Percentiles rank a stretch among this genome's conserved stretches.
Evolutionary conservation across 495 filamentous ascomycete genomes (phyloP).

Genomic region (Talaromyces wortmannii): DNA sequence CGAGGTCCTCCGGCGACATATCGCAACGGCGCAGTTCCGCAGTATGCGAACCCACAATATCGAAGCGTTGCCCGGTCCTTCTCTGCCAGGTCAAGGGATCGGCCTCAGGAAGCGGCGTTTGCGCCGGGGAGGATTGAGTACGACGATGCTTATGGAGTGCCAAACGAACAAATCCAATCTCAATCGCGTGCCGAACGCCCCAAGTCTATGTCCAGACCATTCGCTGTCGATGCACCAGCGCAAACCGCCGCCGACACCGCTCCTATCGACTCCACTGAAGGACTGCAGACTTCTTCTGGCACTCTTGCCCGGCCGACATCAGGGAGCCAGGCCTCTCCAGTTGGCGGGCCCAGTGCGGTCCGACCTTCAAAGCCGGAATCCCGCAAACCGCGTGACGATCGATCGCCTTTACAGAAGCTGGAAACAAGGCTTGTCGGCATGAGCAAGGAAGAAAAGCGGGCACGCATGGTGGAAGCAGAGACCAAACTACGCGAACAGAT

Average conservation of each 20-base stretch:
- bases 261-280: not conserved
- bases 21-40: constrained; percentile 8
- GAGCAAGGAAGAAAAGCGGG: constrained; percentile 85
- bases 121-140: not conserved
- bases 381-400: constrained; percentile 59
- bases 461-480: constrained; percentile 74
- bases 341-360: constrained; percentile 28
- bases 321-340: constrained; percentile 11
- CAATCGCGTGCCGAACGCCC: not conserved
- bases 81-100: constrained; percentile 11
- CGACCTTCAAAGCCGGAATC: constrained; percentile 25
- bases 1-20: constrained; percentile 52
- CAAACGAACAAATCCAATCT: not conserved
- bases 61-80: constrained; percentile 10
- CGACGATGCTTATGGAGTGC: not conserved
- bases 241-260: not conserved
- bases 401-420: constrained; percentile 86
- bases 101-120: constrained; percentile 1
- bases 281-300: constrained; percentile 3
- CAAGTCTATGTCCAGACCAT: not conserved
- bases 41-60: constrained; percentile 1
- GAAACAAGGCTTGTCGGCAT: constrained; percentile 83
- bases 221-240: not conserved
- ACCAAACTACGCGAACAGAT: constrained; percentile 44
- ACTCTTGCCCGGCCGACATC: constrained; percentile 1